Percentiles rank a stretch among this genome's conserved stretches.
Conservation (phyloP, 2,329 filamentous ascomycete genomes). For the Trichophyton rubrum region DNA sequence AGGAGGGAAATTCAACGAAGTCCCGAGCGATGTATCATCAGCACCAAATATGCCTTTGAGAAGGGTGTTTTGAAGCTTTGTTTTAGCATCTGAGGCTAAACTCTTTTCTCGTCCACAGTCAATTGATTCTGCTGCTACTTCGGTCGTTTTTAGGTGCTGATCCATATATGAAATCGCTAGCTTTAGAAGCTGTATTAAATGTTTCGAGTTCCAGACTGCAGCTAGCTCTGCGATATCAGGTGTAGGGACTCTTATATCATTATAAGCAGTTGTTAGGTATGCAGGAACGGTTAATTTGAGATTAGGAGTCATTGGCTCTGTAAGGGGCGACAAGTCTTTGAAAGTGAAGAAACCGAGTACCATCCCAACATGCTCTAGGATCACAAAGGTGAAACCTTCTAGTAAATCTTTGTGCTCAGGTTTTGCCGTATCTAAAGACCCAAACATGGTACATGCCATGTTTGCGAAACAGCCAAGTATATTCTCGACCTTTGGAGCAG, state of each 20-base stretch:
- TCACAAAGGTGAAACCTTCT: constrained; percentile 30
- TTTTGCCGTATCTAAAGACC: constrained; percentile 19
- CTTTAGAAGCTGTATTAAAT: constrained; percentile 27
- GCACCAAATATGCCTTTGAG: constrained; percentile 31
- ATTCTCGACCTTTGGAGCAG: constrained; percentile 11
- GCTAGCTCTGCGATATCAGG: constrained; percentile 17
- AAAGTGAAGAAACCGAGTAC: constrained; percentile 31
- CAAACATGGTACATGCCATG: constrained; percentile 22
- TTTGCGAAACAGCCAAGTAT: constrained; percentile 15
- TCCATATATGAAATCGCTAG: constrained; percentile 19
- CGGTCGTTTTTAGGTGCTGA: background rate
- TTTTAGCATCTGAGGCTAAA: constrained; percentile 15
- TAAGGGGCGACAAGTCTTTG: constrained; percentile 21
- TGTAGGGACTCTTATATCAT: constrained; percentile 10
- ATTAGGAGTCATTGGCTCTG: constrained; percentile 10
- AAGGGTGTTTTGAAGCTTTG: constrained; percentile 30
- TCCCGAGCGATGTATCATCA: constrained; percentile 22
- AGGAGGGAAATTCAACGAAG: constrained; percentile 18
- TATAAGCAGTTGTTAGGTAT: constrained; percentile 12
- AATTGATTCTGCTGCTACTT: background rate
- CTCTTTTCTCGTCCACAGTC: background rate
- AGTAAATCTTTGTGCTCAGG: constrained; percentile 24
- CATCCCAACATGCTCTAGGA: constrained; percentile 30
- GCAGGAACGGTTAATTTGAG: constrained; percentile 18
- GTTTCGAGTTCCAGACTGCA: constrained; percentile 24